These are phyloP conservation scores for Yarrowia hollandica DNA, from an alignment of 805 yeast genomes.

Conservation along the genomic window DNA sequence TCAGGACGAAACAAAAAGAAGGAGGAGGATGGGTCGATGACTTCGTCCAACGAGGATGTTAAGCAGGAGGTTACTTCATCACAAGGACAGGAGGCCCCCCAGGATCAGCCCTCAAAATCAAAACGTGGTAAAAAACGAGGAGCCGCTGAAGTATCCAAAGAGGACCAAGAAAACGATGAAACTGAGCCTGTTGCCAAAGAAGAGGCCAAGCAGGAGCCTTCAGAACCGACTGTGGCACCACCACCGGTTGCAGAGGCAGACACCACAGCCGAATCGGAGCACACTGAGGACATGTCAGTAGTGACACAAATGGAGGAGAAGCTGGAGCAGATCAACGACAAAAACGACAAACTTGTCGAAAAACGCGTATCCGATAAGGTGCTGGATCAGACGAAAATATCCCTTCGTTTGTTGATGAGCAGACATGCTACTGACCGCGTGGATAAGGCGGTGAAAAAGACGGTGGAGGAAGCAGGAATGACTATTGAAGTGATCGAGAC, in stretches of 20 bases:
- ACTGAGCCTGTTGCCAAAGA: background rate
- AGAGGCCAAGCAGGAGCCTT: background rate
- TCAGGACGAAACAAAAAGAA: constrained; percentile 18
- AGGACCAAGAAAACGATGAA: background rate
- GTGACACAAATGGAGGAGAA: constrained; percentile 11
- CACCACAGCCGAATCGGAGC: background rate
- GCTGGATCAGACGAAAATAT: constrained; percentile 5
- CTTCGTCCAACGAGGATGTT: background rate
- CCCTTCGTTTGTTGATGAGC: constrained; percentile 12
- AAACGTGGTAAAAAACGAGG: constrained; percentile 12
- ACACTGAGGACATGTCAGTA: background rate
- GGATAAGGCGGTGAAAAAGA: constrained; percentile 1
- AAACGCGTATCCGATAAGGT: background rate
- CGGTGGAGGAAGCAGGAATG: constrained; percentile 23
- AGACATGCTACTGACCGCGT: constrained; percentile 10
- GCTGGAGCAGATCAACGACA: constrained; percentile 10
- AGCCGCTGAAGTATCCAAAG: constrained; percentile 8
- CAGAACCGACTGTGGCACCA: background rate
- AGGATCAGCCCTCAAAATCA: background rate
- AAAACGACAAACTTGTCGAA: constrained; percentile 2
- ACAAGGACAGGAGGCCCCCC: background rate
- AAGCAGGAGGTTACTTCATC: background rate
- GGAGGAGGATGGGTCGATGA: constrained; percentile 22
- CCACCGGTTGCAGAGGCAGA: background rate
- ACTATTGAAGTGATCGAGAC: constrained; percentile 13